Percentiles rank a stretch among this genome's conserved stretches.
These are phyloP conservation scores for Plasmodium knowlesi DNA, from an alignment of 169 alveolate genomes.

Conservation along the genomic window DNA sequence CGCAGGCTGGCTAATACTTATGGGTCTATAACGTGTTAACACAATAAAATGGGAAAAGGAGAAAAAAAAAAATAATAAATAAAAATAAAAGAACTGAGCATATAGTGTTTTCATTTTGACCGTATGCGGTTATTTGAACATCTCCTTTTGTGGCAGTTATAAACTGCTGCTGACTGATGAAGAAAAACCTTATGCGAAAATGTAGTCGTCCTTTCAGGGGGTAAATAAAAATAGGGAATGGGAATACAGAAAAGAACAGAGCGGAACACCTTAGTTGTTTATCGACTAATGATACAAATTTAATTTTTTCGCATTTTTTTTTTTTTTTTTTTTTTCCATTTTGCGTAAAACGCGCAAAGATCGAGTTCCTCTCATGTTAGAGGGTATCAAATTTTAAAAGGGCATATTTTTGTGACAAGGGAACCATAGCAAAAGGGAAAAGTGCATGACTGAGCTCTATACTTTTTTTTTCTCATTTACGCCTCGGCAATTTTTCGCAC, in stretches of 20 bases:
- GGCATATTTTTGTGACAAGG: neutral
- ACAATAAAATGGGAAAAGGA: too few species aligned
- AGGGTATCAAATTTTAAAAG: neutral
- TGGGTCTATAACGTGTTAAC: neutral
- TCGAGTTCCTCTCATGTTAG: neutral
- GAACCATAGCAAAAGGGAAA: neutral
- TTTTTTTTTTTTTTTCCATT: too few species aligned
- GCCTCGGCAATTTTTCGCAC: neutral
- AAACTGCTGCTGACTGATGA: neutral
- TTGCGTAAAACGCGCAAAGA: neutral
- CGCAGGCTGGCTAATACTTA: neutral
- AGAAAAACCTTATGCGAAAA: neutral
- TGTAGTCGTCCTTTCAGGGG: neutral
- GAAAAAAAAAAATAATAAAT: too few species aligned
- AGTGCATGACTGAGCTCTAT: neutral
- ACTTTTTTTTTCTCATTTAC: neutral
- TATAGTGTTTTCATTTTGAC: neutral
- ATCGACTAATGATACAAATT: neutral
- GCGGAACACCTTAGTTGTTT: neutral
- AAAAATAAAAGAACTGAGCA: neutral
- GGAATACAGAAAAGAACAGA: neutral
- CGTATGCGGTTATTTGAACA: neutral
- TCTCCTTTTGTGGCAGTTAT: neutral
- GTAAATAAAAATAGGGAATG: neutral
- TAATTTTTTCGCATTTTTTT: neutral